phyloP scores from a whole-genome alignment of 2,329 filamentous ascomycete genomes.

The Sphaerostilbella broomeana region DNA sequence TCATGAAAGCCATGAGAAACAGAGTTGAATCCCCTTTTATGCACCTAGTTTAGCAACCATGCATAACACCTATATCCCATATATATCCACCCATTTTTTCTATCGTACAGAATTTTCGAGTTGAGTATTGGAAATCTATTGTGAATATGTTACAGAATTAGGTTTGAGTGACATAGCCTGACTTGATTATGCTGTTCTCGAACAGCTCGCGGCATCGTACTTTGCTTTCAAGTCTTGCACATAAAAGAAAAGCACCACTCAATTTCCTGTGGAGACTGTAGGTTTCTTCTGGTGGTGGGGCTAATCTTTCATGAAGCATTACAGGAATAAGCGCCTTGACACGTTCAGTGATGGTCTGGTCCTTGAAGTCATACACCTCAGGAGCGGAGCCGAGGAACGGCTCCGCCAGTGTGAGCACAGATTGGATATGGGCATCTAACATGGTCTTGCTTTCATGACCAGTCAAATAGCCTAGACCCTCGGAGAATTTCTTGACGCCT shows the following conservation, averaged over 20 bases:
- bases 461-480: constrained; percentile 82
- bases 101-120: no score
- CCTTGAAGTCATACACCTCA: constrained; percentile 81
- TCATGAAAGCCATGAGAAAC: no score
- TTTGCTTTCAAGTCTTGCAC: constrained; percentile 74
- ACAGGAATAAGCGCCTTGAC: constrained; percentile 83
- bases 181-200: constrained; percentile 42
- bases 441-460: constrained; percentile 80
- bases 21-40: no score
- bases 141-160: no score
- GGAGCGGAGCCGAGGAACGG: constrained; percentile 74
- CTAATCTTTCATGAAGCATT: constrained; percentile 83
- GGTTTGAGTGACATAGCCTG: constrained; percentile 30
- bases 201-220: constrained; percentile 82
- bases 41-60: not conserved
- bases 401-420: constrained; percentile 83
- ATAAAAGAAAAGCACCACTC: constrained; percentile 89
- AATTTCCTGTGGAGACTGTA: constrained; percentile 93
- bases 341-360: constrained; percentile 94
- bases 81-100: not conserved
- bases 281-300: constrained; percentile 93
- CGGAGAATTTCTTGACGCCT: constrained; percentile 60
- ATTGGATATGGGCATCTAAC: constrained; percentile 84
- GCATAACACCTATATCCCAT: not conserved
- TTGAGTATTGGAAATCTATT: no score